These are phyloP conservation scores for Onygenales sp. DNA, from an alignment of 2,329 filamentous ascomycete genomes.

Conservation along the genomic window DNA sequence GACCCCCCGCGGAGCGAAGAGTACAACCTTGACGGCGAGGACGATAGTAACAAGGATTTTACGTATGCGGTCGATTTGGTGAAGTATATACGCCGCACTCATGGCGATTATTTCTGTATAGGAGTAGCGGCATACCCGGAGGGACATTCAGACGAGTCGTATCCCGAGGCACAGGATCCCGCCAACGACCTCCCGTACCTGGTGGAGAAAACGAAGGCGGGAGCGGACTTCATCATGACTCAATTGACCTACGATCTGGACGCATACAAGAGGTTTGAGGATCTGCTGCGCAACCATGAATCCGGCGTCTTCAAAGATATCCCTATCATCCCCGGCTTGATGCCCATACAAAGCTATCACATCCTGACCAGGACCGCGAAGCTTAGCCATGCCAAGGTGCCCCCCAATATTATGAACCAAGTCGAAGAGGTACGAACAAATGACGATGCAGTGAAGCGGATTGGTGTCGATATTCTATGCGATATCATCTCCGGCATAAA, in stretches of 20 bases:
- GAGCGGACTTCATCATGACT: constrained; percentile 97
- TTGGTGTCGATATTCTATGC: constrained; percentile 55
- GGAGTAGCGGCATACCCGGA: constrained; percentile 94
- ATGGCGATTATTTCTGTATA: constrained; percentile 93
- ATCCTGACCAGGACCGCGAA: constrained; percentile 92
- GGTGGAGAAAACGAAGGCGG: constrained; percentile 81
- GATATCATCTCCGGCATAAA: constrained; percentile 77
- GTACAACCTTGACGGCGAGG: constrained; percentile 58
- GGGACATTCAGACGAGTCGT: constrained; percentile 83
- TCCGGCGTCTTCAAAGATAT: constrained; percentile 79
- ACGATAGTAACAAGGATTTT: constrained; percentile 65
- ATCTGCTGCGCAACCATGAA: constrained; percentile 63
- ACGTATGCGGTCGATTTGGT: constrained; percentile 84
- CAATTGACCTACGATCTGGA: constrained; percentile 90
- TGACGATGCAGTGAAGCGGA: constrained; percentile 39
- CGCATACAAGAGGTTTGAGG: constrained; percentile 74
- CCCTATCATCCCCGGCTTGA: constrained; percentile 85
- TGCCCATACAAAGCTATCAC: constrained; percentile 96
- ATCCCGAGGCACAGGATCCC: constrained; percentile 65
- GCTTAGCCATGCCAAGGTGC: constrained; percentile 79
- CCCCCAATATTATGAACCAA: constrained; percentile 57
- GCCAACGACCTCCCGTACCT: constrained; percentile 70
- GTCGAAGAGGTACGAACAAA: constrained; percentile 39
- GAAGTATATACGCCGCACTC: constrained; percentile 70
- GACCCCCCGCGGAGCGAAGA: constrained; percentile 86